phyloP scores from a whole-genome alignment of 768 basidiomycete species.

The Boletus sensibilis region DNA sequence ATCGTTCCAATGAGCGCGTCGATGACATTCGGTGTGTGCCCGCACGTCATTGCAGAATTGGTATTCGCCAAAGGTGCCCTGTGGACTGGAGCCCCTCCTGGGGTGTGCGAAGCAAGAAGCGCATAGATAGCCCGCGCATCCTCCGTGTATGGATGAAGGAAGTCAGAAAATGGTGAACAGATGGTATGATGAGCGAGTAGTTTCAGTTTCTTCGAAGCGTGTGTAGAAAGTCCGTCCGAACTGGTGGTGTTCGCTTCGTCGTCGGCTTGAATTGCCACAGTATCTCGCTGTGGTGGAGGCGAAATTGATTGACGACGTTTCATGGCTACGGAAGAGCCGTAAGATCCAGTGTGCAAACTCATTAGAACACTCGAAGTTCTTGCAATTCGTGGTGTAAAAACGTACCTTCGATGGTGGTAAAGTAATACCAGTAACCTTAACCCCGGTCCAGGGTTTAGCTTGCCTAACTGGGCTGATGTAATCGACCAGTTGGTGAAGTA shows the following conservation, averaged over 20 bases:
- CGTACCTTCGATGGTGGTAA: neutral
- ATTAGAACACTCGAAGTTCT: neutral
- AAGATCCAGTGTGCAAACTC: neutral
- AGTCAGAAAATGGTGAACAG: constrained; percentile 49
- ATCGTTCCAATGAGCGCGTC: constrained; percentile 58
- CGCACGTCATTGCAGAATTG: constrained; percentile 47
- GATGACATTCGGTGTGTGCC: constrained; percentile 51
- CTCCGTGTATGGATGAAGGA: constrained; percentile 41
- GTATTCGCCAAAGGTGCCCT: constrained; percentile 18
- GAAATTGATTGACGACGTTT: constrained; percentile 18
- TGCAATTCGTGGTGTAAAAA: neutral
- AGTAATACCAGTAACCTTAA: neutral
- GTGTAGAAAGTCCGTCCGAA: constrained; percentile 6
- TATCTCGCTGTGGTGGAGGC: neutral
- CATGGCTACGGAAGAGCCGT: neutral
- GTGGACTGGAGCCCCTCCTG: constrained; percentile 32
- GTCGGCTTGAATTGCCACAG: neutral
- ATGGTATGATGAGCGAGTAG: constrained; percentile 41
- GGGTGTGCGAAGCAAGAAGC: constrained; percentile 41
- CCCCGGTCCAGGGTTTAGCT: neutral
- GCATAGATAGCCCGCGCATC: constrained; percentile 42
- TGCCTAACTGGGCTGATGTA: constrained; percentile 6
- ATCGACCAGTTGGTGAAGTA: constrained; percentile 1
- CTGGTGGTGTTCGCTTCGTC: neutral
- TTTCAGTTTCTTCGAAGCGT: constrained; percentile 49